Conservation (phyloP, 805 yeast species). For the Metschnikowia kofuensis region DNA sequence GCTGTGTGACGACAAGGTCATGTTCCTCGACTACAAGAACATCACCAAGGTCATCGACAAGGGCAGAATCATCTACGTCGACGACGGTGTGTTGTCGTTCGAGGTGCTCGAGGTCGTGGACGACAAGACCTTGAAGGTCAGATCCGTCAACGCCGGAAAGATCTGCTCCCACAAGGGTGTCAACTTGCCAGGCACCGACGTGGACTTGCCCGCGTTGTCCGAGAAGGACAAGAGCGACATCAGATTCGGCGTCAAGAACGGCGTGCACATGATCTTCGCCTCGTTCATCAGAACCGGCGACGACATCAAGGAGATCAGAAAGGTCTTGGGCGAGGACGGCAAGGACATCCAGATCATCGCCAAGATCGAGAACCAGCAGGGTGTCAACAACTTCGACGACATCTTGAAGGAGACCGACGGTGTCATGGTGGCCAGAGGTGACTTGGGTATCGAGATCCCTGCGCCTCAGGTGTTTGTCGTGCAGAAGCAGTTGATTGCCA, state of each 20-base stretch:
- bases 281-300: conserved; percentile 95
- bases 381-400: conserved; percentile 98
- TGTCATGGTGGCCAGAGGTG: conserved; percentile 99
- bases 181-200: conserved; percentile 98
- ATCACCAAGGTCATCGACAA: conserved; percentile 87
- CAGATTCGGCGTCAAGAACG: conserved; percentile 93
- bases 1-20: conserved; percentile 70
- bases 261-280: conserved; percentile 97
- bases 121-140: conserved; percentile 77
- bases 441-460: conserved; percentile 98
- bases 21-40: conserved; percentile 94
- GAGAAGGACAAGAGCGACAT: conserved; percentile 95
- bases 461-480: conserved; percentile 98
- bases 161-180: conserved; percentile 98
- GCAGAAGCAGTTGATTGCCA: conserved; percentile 98
- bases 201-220: conserved; percentile 95
- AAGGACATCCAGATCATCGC: conserved; percentile 93
- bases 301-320: conserved; percentile 87
- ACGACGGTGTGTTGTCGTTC: conserved; percentile 96
- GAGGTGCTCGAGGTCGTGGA: conserved; percentile 85
- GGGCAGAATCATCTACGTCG: conserved; percentile 91
- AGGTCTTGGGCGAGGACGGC: conserved; percentile 96
- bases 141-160: conserved; percentile 90
- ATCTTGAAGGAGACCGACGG: conserved; percentile 94
- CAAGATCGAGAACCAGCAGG: conserved; percentile 99